Evolutionary conservation across 2,329 filamentous ascomycete species (phyloP).

Genomic region (Cladosporium sp.): DNA sequence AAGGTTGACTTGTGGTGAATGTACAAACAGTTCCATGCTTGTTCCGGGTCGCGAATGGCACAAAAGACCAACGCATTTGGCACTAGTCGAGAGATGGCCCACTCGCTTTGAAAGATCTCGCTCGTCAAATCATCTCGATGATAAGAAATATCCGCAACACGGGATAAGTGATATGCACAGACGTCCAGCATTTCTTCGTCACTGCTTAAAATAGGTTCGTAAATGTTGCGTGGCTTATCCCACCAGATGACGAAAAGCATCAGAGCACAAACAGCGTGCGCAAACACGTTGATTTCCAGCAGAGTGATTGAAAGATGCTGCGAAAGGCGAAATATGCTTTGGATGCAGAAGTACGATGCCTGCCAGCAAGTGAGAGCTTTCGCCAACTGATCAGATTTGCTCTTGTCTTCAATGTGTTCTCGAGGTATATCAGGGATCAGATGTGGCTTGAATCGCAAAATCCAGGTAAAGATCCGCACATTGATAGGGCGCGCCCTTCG

Average conservation of each 20-base stretch:
- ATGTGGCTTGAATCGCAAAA: background rate
- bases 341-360: conserved; percentile 20
- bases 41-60: too few relatives aligned
- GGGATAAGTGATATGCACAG: background rate
- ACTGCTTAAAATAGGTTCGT: background rate
- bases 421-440: background rate
- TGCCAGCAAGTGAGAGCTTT: conserved; percentile 18
- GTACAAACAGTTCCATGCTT: too few relatives aligned
- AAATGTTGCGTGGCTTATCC: conserved; percentile 21
- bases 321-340: conserved; percentile 15
- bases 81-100: too few relatives aligned
- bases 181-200: background rate
- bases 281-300: conserved; percentile 22
- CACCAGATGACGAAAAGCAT: conserved; percentile 21
- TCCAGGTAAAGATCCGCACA: background rate
- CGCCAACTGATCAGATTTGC: conserved; percentile 16
- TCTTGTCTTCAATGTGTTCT: conserved; percentile 15
- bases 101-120: too few relatives aligned
- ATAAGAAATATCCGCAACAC: too few relatives aligned
- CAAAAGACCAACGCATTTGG: too few relatives aligned
- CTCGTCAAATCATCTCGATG: too few relatives aligned
- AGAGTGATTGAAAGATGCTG: conserved; percentile 17
- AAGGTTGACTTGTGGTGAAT: background rate
- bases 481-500: background rate
- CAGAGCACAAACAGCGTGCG: conserved; percentile 19